Percentiles rank a stretch among this genome's conserved stretches.
phyloP scores from a whole-genome alignment of 345 rosid genomes.

The Aethionema arabicum region DNA sequence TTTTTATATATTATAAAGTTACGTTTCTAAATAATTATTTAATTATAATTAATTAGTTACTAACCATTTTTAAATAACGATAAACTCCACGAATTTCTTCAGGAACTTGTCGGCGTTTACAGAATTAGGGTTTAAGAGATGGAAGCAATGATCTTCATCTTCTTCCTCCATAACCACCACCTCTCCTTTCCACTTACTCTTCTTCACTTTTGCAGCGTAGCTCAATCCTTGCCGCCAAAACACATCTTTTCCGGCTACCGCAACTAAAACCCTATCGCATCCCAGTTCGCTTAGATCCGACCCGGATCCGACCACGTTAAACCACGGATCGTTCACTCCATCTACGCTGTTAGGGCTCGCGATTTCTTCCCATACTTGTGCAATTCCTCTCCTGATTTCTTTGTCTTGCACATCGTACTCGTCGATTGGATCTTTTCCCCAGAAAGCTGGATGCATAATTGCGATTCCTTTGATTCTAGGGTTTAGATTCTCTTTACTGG shows the following conservation, averaged over 20 bases:
- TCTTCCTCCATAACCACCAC: slow-evolving; percentile 45
- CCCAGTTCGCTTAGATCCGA: slow-evolving; percentile 44
- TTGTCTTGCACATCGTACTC: slow-evolving; percentile 43
- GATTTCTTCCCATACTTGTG: slow-evolving; percentile 46
- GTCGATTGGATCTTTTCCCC: slow-evolving; percentile 46
- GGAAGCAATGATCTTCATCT: slow-evolving; percentile 50
- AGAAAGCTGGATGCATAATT: slow-evolving; percentile 50
- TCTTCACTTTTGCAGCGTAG: slow-evolving; percentile 43
- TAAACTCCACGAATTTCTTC: slow-evolving; percentile 41
- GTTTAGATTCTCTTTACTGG: slow-evolving; percentile 33
- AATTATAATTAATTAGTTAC: too few relatives aligned
- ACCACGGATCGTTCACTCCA: slow-evolving; percentile 46
- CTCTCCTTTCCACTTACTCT: slow-evolving; percentile 50
- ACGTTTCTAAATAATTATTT: too few relatives aligned
- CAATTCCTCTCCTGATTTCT: slow-evolving; percentile 25
- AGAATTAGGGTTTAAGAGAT: slow-evolving; percentile 33
- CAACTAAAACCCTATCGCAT: slow-evolving; percentile 47
- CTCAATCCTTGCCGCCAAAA: slow-evolving; percentile 47
- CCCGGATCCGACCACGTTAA: slow-evolving; percentile 52
- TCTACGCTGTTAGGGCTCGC: slow-evolving; percentile 36
- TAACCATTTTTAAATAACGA: slow-evolving; percentile 31
- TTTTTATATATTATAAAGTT: too few relatives aligned
- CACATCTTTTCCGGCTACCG: slow-evolving; percentile 54
- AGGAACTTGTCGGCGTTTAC: slow-evolving; percentile 41
- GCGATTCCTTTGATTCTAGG: slow-evolving; percentile 38